A percentile compares a stretch with the other conserved stretches of the same genome.
Evolutionary conservation across 1,139 yeast genomes (phyloP).

Genomic region (Kodamaea plutei): DNA sequence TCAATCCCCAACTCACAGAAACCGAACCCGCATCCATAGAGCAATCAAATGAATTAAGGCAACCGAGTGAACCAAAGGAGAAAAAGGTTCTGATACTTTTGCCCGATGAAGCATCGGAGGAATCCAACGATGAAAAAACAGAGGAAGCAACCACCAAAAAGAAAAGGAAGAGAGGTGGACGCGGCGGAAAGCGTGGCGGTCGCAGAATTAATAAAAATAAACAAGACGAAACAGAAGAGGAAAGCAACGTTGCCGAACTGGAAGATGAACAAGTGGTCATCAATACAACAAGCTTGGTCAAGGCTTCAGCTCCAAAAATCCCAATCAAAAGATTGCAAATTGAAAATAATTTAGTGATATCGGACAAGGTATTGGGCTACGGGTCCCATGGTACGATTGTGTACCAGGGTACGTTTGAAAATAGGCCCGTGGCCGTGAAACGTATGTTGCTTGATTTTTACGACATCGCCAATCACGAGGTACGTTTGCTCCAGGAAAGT

Average conservation of each 20-base stretch:
- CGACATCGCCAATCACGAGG: constrained; percentile 95
- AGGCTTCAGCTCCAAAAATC: constrained; percentile 17
- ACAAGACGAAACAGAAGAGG: constrained; percentile 6
- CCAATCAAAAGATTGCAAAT: constrained; percentile 35
- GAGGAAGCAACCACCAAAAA: constrained; percentile 21
- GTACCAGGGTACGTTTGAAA: constrained; percentile 83
- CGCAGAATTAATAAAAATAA: constrained; percentile 46
- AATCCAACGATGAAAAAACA: constrained; percentile 10
- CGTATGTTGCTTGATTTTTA: constrained; percentile 90
- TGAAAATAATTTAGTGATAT: constrained; percentile 56
- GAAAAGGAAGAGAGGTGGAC: constrained; percentile 73
- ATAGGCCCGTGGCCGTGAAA: constrained; percentile 92
- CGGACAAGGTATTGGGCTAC: constrained; percentile 78
- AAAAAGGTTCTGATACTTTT: constrained; percentile 28
- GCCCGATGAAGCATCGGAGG: constrained; percentile 17
- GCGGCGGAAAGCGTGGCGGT: constrained; percentile 67
- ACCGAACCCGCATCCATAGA: not conserved
- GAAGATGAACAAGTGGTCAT: constrained; percentile 19
- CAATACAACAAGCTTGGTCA: constrained; percentile 28
- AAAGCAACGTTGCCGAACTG: constrained; percentile 2
- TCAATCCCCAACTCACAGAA: not conserved
- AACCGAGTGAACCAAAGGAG: not conserved
- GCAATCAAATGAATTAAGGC: not conserved
- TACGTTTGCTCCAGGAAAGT: constrained; percentile 80
- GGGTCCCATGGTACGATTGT: constrained; percentile 98